Evolutionary conservation across 106 monocot genomes (phyloP).

Genomic region (Cymbidium sinense): DNA sequence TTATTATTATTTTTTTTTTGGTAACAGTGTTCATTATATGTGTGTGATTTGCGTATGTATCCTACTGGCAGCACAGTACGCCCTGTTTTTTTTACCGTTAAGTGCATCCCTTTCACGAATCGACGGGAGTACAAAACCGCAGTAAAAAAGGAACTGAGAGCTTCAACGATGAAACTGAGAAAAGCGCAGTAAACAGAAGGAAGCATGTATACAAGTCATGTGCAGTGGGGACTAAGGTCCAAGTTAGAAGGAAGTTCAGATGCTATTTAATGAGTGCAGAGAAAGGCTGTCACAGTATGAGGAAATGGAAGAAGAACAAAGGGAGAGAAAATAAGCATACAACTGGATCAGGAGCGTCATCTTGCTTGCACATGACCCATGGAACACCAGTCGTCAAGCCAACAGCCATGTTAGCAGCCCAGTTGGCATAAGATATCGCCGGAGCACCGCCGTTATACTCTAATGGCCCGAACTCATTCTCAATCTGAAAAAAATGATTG

Average conservation of each 20-base stretch:
- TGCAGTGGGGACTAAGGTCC: background rate
- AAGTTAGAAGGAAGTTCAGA: background rate
- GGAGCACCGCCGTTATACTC: conserved; percentile 41
- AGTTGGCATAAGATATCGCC: conserved; percentile 53
- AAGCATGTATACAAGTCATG: background rate
- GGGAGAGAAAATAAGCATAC: conserved; percentile 19
- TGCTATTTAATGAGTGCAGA: background rate
- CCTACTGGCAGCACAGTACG: no score
- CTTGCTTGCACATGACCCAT: conserved; percentile 94
- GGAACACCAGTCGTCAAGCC: conserved; percentile 65
- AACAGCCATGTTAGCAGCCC: conserved; percentile 83
- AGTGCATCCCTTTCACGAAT: no score
- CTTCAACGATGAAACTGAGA: background rate
- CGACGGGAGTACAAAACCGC: background rate
- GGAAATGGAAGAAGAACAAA: conserved; percentile 7
- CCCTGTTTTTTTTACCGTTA: no score
- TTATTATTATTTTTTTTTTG: no score
- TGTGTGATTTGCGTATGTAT: no score
- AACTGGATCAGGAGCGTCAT: conserved; percentile 90
- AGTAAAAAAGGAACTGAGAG: background rate
- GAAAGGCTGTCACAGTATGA: background rate
- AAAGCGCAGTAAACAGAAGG: background rate
- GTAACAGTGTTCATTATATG: no score
- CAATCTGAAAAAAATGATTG: conserved; percentile 35
- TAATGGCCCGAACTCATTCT: conserved; percentile 79